Evolutionary conservation across 306 rosid species (phyloP).

Genomic region (Cyamopsis tetragonoloba): DNA sequence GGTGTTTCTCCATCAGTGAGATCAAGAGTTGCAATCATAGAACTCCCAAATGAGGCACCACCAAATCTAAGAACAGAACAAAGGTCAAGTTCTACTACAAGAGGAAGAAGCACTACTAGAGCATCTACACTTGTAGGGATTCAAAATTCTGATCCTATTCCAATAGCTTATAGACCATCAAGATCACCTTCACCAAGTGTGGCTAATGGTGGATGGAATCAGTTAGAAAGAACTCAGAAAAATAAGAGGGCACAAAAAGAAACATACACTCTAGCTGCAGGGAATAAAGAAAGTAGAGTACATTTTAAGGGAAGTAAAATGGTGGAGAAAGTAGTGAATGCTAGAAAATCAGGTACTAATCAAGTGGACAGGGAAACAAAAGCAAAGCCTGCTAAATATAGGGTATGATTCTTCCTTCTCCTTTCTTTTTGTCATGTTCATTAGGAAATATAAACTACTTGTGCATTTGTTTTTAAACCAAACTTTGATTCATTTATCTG

Average conservation of each 20-base stretch:
- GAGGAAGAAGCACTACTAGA: slow-evolving; percentile 40
- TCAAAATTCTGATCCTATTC: slow-evolving; percentile 23
- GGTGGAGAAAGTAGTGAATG: slow-evolving; percentile 77
- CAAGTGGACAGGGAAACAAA: slow-evolving; percentile 38
- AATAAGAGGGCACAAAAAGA: slow-evolving; percentile 25
- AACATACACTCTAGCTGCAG: slow-evolving; percentile 4
- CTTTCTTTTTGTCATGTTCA: background rate
- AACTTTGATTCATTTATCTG: background rate
- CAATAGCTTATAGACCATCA: slow-evolving; percentile 42
- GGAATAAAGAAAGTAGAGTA: slow-evolving; percentile 21
- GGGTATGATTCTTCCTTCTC: slow-evolving; percentile 18
- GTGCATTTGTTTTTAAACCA: background rate
- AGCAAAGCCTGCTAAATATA: slow-evolving; percentile 27
- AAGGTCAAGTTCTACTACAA: slow-evolving; percentile 45
- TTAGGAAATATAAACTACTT: background rate
- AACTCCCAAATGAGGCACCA: slow-evolving; percentile 51
- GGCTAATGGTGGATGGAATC: slow-evolving; percentile 47
- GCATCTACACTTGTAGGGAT: slow-evolving; percentile 10
- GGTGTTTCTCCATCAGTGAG: slow-evolving; percentile 49
- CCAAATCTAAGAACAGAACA: slow-evolving; percentile 52
- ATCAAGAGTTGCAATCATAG: slow-evolving; percentile 35
- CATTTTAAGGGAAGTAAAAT: slow-evolving; percentile 70
- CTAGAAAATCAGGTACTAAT: slow-evolving; percentile 45
- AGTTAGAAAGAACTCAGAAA: slow-evolving; percentile 24
- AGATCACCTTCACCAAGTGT: slow-evolving; percentile 66